Conservation (phyloP, 805 yeast species). For the Kuraishia ogatae region DNA sequence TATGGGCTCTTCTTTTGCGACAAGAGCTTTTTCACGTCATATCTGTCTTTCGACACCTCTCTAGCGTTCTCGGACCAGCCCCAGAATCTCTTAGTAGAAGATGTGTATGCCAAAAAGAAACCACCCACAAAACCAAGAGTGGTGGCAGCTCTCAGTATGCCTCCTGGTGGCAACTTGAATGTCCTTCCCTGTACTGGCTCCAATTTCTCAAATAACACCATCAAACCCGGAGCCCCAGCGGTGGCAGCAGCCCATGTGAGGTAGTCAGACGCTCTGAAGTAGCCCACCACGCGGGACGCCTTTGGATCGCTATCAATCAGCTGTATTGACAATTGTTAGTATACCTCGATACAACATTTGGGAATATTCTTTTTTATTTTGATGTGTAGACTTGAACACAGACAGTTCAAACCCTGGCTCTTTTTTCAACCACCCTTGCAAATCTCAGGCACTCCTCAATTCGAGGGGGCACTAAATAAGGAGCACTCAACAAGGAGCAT, state of each 20-base stretch:
- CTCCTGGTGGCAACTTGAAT: conserved; percentile 41
- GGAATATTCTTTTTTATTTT: too few relatives aligned
- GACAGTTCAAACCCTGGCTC: background rate
- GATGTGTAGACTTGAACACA: too few relatives aligned
- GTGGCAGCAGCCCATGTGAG: conserved; percentile 39
- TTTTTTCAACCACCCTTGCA: background rate
- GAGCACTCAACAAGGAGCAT: background rate
- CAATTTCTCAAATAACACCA: conserved; percentile 34
- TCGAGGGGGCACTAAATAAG: too few relatives aligned
- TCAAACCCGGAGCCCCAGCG: conserved; percentile 38
- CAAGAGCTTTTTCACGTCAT: conserved; percentile 59
- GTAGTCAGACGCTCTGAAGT: conserved; percentile 63
- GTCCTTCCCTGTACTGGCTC: conserved; percentile 38
- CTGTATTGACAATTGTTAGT: conserved; percentile 14
- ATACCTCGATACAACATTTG: too few relatives aligned
- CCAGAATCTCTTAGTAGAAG: conserved; percentile 64
- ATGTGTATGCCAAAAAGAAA: conserved; percentile 59
- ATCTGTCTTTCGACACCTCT: conserved; percentile 68
- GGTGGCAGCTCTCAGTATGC: conserved; percentile 49
- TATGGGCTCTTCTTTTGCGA: conserved; percentile 60
- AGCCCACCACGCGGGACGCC: conserved; percentile 61
- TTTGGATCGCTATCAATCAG: conserved; percentile 75
- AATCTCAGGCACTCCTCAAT: too few relatives aligned
- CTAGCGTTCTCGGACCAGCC: conserved; percentile 67
- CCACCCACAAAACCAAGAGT: conserved; percentile 66